Evolutionary conservation across 1,284 basidiomycete genomes (phyloP), one percentile per base, ranked within the genome.

Genomic region (Somion occarium): DNA sequence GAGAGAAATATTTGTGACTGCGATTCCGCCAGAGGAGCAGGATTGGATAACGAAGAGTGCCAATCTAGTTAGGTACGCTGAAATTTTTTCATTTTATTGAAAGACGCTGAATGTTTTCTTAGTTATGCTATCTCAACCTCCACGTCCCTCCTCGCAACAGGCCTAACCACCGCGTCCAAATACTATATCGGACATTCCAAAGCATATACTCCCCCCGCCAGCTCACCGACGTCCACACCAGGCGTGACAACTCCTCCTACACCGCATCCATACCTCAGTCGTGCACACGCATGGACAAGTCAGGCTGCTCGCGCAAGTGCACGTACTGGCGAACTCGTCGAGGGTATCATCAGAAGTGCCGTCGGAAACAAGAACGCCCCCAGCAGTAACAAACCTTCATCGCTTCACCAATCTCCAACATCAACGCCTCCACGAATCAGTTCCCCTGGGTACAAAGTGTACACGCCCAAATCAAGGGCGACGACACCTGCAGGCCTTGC

Each of bases 41-140:
- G 84, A 90, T 63, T 86, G 82, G 81, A 75, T 92, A 54, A 79
- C 88, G 46, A 80, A 77, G 55, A 78, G 83, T 2, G 88, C 88
- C 1, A 76, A 80, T 20, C 66, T 83, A 23, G 72, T 86, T 56
- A 88, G 86, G 88, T 85, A 63, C 39, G 75, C 64, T 34, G 5
- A 20, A 42, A 41, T 41, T 2, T 37, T 4, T 23, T 19, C 23
- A 46, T 19, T 25, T 9, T 13, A 39, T 46, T 37, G 11, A n/a
- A 30, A 48, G 34, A 48, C 5, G 41, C 13, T 47, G 19, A 37
- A 20, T 41, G 13, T 25, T 22, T 27, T 18, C 53, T 13, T 55
- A 88, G 88, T 61, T 77, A 80, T 63, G 83, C 81, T 0, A 87
- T 92, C 50, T 77, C 88, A 1, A 72, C 75, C 13, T 81, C 83